Percentiles rank a stretch among this genome's conserved stretches.
Evolutionary conservation across 768 basidiomycete genomes (phyloP).

Genomic region (Suillus weaverae): DNA sequence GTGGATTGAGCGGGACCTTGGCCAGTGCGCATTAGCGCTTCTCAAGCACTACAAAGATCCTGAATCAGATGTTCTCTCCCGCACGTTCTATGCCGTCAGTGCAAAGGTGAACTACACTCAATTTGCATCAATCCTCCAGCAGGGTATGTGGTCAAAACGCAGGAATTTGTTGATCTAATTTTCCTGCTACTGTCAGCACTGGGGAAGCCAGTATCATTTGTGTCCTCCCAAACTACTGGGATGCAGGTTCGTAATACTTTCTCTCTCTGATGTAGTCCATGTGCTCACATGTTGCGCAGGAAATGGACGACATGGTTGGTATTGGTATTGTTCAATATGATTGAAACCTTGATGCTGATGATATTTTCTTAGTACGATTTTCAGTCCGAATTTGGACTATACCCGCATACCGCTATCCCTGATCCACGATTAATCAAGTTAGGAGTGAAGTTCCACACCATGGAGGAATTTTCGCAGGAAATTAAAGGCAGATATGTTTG

Average conservation of each 20-base stretch:
- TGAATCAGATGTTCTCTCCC: conserved; percentile 18
- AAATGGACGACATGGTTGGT: conserved; percentile 29
- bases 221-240: conserved; percentile 14
- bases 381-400: conserved; percentile 28
- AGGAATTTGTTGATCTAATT: not conserved
- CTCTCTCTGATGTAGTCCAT: not conserved
- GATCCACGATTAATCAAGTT: conserved; percentile 28
- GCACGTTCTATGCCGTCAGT: conserved; percentile 27
- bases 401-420: conserved; percentile 18
- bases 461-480: conserved; percentile 17
- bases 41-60: conserved; percentile 26
- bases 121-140: conserved; percentile 16
- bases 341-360: not conserved
- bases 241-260: conserved; percentile 16
- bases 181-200: conserved; percentile 14
- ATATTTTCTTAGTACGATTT: conserved; percentile 18
- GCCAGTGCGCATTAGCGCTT: conserved; percentile 22
- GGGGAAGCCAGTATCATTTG: conserved; percentile 29
- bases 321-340: conserved; percentile 8
- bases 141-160: conserved; percentile 11
- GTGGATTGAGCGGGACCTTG: conserved; percentile 27
- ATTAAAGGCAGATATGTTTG: conserved; percentile 22
- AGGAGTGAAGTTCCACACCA: conserved; percentile 27
- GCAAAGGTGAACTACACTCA: conserved; percentile 21
- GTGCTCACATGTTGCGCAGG: conserved; percentile 3